A percentile compares a stretch with the other conserved stretches of the same genome.
Conservation (phyloP, 2,329 filamentous ascomycete genomes). For the Ophiostoma sp. region DNA sequence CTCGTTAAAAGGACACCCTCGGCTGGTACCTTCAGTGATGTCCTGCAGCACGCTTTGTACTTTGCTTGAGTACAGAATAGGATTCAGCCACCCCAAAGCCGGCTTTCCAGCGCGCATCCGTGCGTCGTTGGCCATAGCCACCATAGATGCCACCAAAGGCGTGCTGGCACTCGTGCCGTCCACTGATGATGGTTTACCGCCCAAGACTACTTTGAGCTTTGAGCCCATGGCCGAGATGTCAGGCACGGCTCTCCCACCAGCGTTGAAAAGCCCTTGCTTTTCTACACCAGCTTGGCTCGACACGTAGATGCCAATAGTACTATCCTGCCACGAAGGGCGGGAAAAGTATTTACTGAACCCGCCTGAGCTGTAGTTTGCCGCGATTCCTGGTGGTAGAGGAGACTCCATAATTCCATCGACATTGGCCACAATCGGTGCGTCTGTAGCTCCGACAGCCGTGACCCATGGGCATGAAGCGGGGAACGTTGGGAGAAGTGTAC, state of each 20-base stretch:
- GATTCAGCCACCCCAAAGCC: slow-evolving; percentile 51
- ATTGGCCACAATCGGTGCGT: slow-evolving; percentile 25
- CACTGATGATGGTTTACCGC: slow-evolving; percentile 30
- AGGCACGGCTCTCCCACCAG: slow-evolving; percentile 44
- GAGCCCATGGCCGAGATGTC: slow-evolving; percentile 53
- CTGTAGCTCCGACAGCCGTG: slow-evolving; percentile 59
- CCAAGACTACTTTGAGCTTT: slow-evolving; percentile 43
- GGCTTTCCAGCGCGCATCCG: slow-evolving; percentile 45
- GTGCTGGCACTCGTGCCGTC: slow-evolving; percentile 48
- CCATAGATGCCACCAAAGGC: slow-evolving; percentile 49
- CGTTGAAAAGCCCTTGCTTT: slow-evolving; percentile 39
- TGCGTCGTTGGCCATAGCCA: slow-evolving; percentile 51
- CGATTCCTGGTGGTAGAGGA: slow-evolving; percentile 30
- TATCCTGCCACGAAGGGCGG: slow-evolving; percentile 43
- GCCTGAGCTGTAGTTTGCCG: slow-evolving; percentile 43
- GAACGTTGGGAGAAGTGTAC: slow-evolving; percentile 56
- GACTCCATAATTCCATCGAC: neutral
- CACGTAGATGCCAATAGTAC: slow-evolving; percentile 39
- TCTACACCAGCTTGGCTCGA: slow-evolving; percentile 30
- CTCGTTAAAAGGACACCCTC: slow-evolving; percentile 37
- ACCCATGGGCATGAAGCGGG: slow-evolving; percentile 64
- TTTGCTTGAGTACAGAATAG: slow-evolving; percentile 39
- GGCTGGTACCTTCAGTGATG: slow-evolving; percentile 38
- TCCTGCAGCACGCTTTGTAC: slow-evolving; percentile 40
- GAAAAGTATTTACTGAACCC: slow-evolving; percentile 50